Base-by-base conservation (phyloP, 306 rosid species). In the Inga laurina region DNA sequence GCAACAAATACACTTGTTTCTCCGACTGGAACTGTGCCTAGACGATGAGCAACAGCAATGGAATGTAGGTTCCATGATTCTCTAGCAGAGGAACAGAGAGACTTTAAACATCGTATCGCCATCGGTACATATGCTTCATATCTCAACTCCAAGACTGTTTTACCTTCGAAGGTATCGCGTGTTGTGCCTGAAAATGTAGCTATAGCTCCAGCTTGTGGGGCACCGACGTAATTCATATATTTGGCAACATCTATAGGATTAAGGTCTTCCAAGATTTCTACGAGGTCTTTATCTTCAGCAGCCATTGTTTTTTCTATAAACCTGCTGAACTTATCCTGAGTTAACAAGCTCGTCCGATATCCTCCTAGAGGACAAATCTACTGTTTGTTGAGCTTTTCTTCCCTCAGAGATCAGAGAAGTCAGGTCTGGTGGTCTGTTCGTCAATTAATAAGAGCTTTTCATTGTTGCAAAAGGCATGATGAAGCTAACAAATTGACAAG, bases 151-250 rank as follows among this genome's bases (percentile, higher is more conserved):
- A 91, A 56, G 32, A 96, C 99, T 72, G 87, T n/a, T 87, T 91
- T 93, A 24, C 97, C 97, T 19, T 91, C 92, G 43, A 96, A 96
- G 43, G 91, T 91, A 86, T 91, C 94, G 0, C 99, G 90, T 1
- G 99, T 93, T 24, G 97, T 95, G 77, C 99, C 99, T 1, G 97
- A 82, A 86, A 95, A 95, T 65, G 99, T 95, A 74, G 98, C 91
- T 74, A 95, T 86, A 2, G 96, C 98, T 81, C 98, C 99, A 14
- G 97, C 97, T 84, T 92, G 90, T 16, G 96, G 96, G 14, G 92
- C 93, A 65, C 92, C 88, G 32, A 93, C 98, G 82, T 81, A 89
- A 64, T 81, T 88, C 71, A 91, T 92, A 83, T 92, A 92, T 76
- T 82, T 93, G 62, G 90, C 88, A 75, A 91, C 61, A 61, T 93